phyloP scores from a whole-genome alignment of 2,329 filamentous ascomycete species.

The Geosmithia morbida region DNA sequence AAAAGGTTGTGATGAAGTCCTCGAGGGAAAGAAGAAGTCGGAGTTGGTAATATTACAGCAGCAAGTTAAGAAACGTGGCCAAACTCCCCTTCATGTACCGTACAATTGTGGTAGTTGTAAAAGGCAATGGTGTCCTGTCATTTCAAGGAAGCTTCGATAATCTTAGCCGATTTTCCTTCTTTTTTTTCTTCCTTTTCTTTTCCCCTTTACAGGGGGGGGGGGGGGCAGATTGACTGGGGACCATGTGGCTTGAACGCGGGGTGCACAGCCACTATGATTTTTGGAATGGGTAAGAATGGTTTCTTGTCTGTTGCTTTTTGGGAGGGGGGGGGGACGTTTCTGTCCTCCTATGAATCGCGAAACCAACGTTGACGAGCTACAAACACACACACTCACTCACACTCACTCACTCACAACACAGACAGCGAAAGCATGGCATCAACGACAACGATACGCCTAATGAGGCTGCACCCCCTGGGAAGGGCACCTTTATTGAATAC shows the following conservation, averaged over 20 bases:
- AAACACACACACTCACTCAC: no score
- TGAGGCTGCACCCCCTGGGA: not conserved
- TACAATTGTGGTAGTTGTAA: not conserved
- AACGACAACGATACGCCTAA: not conserved
- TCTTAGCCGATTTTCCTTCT: not conserved
- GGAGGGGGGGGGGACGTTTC: no score
- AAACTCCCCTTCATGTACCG: no score
- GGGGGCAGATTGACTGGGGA: not conserved
- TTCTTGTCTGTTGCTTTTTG: no score
- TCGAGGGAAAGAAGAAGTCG: not conserved
- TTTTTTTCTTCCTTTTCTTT: no score
- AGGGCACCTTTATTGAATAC: no score
- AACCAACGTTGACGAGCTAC: no score
- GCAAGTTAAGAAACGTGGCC: no score
- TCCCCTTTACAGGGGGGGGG: not conserved
- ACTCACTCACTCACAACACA: no score
- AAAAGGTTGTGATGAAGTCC: not conserved
- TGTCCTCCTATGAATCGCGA: not conserved
- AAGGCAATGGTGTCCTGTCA: not conserved
- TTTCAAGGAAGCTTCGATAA: not conserved
- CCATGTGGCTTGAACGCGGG: conserved; percentile 2
- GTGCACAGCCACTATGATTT: conserved; percentile 2
- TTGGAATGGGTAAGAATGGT: no score
- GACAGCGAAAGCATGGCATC: not conserved
- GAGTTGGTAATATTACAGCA: not conserved